Conservation (phyloP, 768 basidiomycete species). For the Leccinum rimulosum region DNA sequence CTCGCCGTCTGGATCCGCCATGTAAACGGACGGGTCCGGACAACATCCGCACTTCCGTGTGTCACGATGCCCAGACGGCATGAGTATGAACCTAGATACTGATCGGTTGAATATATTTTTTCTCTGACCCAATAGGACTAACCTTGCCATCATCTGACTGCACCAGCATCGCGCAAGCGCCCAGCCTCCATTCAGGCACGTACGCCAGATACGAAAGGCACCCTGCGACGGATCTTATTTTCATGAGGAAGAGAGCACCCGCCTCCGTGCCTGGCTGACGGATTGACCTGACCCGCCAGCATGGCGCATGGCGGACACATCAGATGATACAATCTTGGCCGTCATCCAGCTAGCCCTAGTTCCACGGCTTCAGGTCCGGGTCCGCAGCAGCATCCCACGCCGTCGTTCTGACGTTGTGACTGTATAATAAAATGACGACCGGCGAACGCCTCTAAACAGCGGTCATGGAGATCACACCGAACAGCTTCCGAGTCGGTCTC, state of each 20-base stretch:
- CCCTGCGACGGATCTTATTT: background rate
- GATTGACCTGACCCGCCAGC: background rate
- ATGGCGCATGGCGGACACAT: background rate
- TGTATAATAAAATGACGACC: background rate
- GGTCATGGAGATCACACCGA: background rate
- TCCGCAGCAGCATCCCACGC: background rate
- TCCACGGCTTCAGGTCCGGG: background rate
- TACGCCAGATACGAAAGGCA: background rate
- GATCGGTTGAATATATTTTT: background rate
- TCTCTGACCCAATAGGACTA: background rate
- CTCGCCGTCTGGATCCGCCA: background rate
- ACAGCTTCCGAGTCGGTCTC: background rate
- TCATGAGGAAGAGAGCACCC: background rate
- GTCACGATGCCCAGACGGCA: background rate
- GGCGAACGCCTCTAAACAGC: background rate
- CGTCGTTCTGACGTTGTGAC: background rate
- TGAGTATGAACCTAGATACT: background rate
- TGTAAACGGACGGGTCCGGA: background rate
- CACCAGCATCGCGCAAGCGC: background rate
- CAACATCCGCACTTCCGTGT: background rate
- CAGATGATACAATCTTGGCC: background rate
- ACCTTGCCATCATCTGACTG: background rate
- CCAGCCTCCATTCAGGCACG: background rate
- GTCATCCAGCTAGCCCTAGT: background rate
- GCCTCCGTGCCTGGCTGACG: background rate